Evolutionary conservation across 1,284 basidiomycete species (phyloP), one percentile per base, ranked within the genome.

Genomic region (Ustilago hordei): DNA sequence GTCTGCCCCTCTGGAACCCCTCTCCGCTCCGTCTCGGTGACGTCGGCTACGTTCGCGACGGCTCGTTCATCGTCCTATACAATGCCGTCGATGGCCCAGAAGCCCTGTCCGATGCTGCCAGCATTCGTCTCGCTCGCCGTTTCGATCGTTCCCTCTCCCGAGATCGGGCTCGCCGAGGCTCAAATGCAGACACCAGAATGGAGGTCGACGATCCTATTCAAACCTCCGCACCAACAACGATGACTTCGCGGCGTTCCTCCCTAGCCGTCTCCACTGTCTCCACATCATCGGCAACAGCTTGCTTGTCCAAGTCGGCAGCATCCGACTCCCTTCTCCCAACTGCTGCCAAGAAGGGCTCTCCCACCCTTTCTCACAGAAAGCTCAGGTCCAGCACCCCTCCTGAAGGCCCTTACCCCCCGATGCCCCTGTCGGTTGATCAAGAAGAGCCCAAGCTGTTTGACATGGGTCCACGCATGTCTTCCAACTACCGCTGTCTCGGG

Each of bases 1-100:
- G 80, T 47, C 60, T 78, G 35, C 78, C 75, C 9, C 75, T 81
- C 0, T 81, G 80, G 80, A 80, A 81, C 48, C 80, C 80, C 17
- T 75, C 75, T 11, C 72, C 75, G 19, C 69, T 74, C 23, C 66
- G 63, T 41, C 71, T 79, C 4, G 77, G 73, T 23, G 77, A 78
- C 56, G 66, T 79, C 47, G 81, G 81, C 36, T 81, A 70, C 57
- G 60, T 82, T 39, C 75, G 79, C 12, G 71, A 82, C 59, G 81
- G 81, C 38, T 62, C 75, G 12, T 82, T 82, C 69, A 69, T 69
- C 32, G 68, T 64, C 15, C 75, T 82, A 35, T 82, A 62, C 72
- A 79, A 79, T 34, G 75, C 77, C n/a, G 64, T 72, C 57, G 72
- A 81, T 34, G 80, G 79, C 23, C 69, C 70, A 1, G 58, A 39